Evolutionary conservation across 2,329 filamentous ascomycete genomes (phyloP).

Genomic region (Calonectria naviculata): DNA sequence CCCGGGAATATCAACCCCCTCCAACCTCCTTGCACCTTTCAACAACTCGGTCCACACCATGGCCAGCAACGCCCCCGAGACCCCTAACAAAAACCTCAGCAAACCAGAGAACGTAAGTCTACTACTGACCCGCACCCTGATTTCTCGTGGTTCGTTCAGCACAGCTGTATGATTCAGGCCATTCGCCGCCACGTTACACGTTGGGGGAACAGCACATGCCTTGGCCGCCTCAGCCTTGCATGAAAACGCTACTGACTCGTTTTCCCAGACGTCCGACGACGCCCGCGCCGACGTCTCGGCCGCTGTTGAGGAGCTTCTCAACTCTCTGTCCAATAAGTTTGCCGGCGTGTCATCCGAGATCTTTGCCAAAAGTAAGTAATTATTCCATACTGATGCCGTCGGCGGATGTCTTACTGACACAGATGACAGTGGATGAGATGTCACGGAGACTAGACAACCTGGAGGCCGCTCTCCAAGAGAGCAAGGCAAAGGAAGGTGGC

Average conservation of each 20-base stretch:
- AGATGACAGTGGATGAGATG: slow-evolving; percentile 90
- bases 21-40: not conserved
- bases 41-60: slow-evolving; percentile 38
- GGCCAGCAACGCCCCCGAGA: slow-evolving; percentile 51
- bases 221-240: slow-evolving; percentile 7
- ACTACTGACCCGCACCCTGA: no score
- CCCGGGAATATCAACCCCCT: not conserved
- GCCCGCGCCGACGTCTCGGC: slow-evolving; percentile 74
- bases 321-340: slow-evolving; percentile 87
- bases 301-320: slow-evolving; percentile 88
- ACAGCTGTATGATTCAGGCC: not conserved
- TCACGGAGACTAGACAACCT: slow-evolving; percentile 85
- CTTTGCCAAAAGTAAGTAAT: slow-evolving; percentile 82
- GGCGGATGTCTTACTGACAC: slow-evolving; percentile 23
- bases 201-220: not conserved
- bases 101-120: slow-evolving; percentile 49
- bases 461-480: slow-evolving; percentile 76
- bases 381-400: not conserved
- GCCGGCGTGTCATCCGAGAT: slow-evolving; percentile 86
- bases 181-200: slow-evolving; percentile 13
- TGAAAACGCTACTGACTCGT: slow-evolving; percentile 28
- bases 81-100: slow-evolving; percentile 40
- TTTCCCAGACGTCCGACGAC: slow-evolving; percentile 54
- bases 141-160: not conserved
- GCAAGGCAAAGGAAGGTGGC: slow-evolving; percentile 57